Evolutionary conservation across 805 yeast genomes (phyloP), one percentile per base, ranked within the genome.

Genomic region (Wickerhamiella shivajii): DNA sequence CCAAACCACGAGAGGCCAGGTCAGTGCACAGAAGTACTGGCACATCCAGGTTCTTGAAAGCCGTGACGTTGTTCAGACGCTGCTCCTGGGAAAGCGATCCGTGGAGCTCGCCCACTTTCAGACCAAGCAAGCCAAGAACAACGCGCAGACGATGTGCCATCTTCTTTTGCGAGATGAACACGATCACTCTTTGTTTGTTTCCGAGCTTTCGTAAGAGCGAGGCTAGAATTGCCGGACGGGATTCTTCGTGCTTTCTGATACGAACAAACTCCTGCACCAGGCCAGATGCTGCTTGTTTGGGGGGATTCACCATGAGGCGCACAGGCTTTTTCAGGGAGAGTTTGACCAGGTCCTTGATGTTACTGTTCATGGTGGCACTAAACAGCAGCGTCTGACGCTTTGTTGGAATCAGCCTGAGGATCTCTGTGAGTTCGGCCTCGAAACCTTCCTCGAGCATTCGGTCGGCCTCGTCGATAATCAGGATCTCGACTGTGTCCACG

Each of bases 371-470:
- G 6, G 99, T 90, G 29, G 99, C 99, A 22, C 98, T 90, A 49
- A 85, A 90, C 46, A 90, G 61, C 62, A 90, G 60, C 0, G 96
- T 87, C 59, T 90, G 99, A 55, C 97, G 74, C 58, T 81, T 81
- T 32, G 74, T 69, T 18, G 99, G 98, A 43, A 92, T 64, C 35
- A 87, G 63, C 10, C 78, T 68, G 57, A 90, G 67, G 39, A 90
- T 87, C 55, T 90, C 98, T 13, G 83, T 77, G 44, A 90, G 64
- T 58, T 90, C 98, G 34, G 74, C 81, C 57, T 85, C 95, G 71
- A 90, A 90, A 51, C 99, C 99, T 59, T 90, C 99, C 55, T 90
- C 99, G 46, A 90, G 67, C 97, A 90, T 90, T 63, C 98, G 74
- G 66, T 90, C 98, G 39, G 98, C 98, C 63, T 90, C 98, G 63